Percentiles rank a stretch among this genome's conserved stretches.
phyloP scores from a whole-genome alignment of 2,329 filamentous ascomycete species.

The Hirsutella minnesotensis region DNA sequence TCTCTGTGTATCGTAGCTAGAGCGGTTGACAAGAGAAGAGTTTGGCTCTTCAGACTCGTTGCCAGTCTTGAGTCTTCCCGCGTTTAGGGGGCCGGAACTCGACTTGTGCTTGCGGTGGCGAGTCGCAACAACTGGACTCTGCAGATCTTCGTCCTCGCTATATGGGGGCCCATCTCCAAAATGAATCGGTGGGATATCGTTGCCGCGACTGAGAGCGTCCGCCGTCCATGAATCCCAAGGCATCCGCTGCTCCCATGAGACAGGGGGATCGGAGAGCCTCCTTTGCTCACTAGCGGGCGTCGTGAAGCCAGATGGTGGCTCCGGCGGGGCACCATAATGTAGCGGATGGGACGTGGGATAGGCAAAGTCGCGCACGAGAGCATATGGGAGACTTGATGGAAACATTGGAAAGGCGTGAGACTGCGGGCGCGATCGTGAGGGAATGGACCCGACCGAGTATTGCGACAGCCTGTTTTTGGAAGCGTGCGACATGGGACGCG shows the following conservation, averaged over 20 bases:
- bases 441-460: conserved; percentile 62
- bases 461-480: conserved; percentile 74
- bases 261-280: conserved; percentile 71
- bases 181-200: conserved; percentile 70
- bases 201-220: conserved; percentile 45
- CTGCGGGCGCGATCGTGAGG: conserved; percentile 61
- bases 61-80: conserved; percentile 31
- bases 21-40: conserved; percentile 30
- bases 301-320: conserved; percentile 67
- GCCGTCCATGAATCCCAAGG: conserved; percentile 45
- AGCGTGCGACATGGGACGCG: conserved; percentile 61
- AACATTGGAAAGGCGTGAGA: conserved; percentile 77
- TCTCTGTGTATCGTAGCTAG: conserved; percentile 45
- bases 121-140: conserved; percentile 78
- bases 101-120: conserved; percentile 81
- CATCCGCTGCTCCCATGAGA: conserved; percentile 60
- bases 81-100: conserved; percentile 36
- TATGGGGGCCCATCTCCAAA: conserved; percentile 85
- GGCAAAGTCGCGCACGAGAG: conserved; percentile 92
- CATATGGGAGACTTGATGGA: conserved; percentile 75
- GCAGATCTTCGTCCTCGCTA: conserved; percentile 90
- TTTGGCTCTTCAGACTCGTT: conserved; percentile 28
- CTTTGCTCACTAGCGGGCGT: conserved; percentile 74
- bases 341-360: conserved; percentile 73
- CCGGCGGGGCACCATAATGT: conserved; percentile 85